Conservation (phyloP, 140 eudicot species). For the Oenanthe javanica region DNA sequence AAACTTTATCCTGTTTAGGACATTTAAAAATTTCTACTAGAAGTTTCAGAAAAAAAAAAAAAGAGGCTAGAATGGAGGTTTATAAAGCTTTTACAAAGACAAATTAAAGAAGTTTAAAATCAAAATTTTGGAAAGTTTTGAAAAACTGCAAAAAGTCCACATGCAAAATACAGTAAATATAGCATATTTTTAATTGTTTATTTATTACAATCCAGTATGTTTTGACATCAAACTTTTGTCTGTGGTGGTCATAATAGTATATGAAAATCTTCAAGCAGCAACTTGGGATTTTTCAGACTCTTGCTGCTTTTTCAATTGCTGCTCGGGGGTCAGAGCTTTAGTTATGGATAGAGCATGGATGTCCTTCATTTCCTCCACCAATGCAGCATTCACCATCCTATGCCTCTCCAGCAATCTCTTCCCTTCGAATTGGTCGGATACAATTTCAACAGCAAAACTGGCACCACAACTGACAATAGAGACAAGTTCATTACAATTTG, state of each 20-base stretch:
- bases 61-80: not conserved
- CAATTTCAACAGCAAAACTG: constrained; percentile 66
- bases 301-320: constrained; percentile 69
- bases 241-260: not conserved
- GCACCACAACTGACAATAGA: constrained; percentile 73
- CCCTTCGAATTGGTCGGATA: constrained; percentile 75
- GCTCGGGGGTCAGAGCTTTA: constrained; percentile 75
- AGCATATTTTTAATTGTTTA: not conserved
- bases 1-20: not conserved
- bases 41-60: not conserved
- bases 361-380: constrained; percentile 77
- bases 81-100: not conserved
- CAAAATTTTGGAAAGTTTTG: not conserved
- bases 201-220: constrained; percentile 8
- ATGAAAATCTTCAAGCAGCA: constrained; percentile 21
- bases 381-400: constrained; percentile 73
- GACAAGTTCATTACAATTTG: constrained; percentile 5
- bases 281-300: constrained; percentile 46
- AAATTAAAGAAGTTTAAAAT: not conserved
- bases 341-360: constrained; percentile 88
- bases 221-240: not conserved
- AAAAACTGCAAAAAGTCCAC: not conserved
- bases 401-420: constrained; percentile 93
- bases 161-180: not conserved
- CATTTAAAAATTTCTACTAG: not conserved